phyloP scores from a whole-genome alignment of 2,329 filamentous ascomycete species.

The Thermothelomyces thermophilus region DNA sequence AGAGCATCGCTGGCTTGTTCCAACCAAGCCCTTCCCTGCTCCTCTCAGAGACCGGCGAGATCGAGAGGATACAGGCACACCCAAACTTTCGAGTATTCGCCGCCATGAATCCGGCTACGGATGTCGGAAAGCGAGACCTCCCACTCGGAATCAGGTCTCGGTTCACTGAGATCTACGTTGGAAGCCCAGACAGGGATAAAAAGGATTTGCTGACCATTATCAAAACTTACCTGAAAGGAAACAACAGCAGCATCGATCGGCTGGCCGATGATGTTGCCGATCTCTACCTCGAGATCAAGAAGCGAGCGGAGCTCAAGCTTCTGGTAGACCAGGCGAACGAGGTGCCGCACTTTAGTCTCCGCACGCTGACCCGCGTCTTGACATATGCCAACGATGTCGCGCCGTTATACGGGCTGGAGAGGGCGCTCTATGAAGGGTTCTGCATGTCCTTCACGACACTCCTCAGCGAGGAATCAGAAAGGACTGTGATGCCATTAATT shows the following conservation, averaged over 20 bases:
- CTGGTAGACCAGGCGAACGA: slow-evolving; percentile 94
- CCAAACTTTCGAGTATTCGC: slow-evolving; percentile 93
- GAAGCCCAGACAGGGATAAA: slow-evolving; percentile 78
- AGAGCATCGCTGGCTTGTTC: slow-evolving; percentile 85
- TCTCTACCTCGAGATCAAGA: slow-evolving; percentile 83
- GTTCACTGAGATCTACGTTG: slow-evolving; percentile 93
- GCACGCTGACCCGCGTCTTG: slow-evolving; percentile 84
- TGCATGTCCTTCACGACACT: slow-evolving; percentile 97
- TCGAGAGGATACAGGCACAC: slow-evolving; percentile 83
- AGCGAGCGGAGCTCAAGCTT: slow-evolving; percentile 69
- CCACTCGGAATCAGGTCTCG: slow-evolving; percentile 60
- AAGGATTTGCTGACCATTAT: slow-evolving; percentile 86
- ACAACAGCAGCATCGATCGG: slow-evolving; percentile 64
- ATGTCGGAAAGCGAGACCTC: slow-evolving; percentile 92
- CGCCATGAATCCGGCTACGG: slow-evolving; percentile 98
- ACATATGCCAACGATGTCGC: slow-evolving; percentile 83
- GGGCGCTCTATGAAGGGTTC: slow-evolving; percentile 90
- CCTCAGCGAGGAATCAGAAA: slow-evolving; percentile 74
- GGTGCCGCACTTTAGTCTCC: slow-evolving; percentile 92
- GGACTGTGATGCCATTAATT: slow-evolving; percentile 70
- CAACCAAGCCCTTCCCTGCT: slow-evolving; percentile 76
- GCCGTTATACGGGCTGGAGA: slow-evolving; percentile 73
- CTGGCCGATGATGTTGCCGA: slow-evolving; percentile 74
- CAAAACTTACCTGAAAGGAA: slow-evolving; percentile 73
- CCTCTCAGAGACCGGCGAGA: slow-evolving; percentile 86